phyloP scores from a whole-genome alignment of 768 basidiomycete genomes.

The Lactifluus pinguis region DNA sequence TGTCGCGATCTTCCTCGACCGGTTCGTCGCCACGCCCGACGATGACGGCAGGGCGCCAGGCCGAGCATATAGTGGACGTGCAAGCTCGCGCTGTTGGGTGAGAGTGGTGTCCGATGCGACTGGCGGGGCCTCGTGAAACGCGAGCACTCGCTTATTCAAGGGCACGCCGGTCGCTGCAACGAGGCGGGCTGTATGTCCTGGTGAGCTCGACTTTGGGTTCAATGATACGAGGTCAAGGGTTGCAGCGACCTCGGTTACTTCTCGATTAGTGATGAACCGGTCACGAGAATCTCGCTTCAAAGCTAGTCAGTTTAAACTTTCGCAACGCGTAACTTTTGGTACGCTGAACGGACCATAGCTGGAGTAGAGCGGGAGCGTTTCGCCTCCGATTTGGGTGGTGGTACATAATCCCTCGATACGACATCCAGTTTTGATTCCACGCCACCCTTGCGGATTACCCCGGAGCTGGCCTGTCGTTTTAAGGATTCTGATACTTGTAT shows the following conservation, averaged over 20 bases:
- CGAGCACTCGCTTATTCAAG: constrained; percentile 72
- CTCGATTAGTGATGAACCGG: constrained; percentile 61
- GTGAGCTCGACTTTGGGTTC: constrained; percentile 52
- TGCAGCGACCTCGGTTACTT: constrained; percentile 46
- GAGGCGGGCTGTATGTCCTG: constrained; percentile 70
- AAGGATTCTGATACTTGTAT: constrained; percentile 45
- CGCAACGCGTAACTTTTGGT: neutral
- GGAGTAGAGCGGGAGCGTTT: constrained; percentile 72
- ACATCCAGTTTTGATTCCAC: constrained; percentile 71
- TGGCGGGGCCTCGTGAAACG: constrained; percentile 83
- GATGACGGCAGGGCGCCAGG: constrained; percentile 56
- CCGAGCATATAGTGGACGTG: constrained; percentile 64
- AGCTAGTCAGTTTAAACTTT: constrained; percentile 6
- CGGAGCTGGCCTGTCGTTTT: constrained; percentile 52
- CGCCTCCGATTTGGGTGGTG: constrained; percentile 47
- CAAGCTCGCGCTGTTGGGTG: constrained; percentile 68
- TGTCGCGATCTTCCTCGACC: constrained; percentile 75
- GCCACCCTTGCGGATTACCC: constrained; percentile 70
- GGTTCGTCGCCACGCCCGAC: constrained; percentile 53
- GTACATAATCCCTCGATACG: constrained; percentile 67
- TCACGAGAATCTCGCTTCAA: constrained; percentile 45
- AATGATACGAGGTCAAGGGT: constrained; percentile 57
- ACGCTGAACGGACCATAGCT: constrained; percentile 30
- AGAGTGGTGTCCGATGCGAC: constrained; percentile 69
- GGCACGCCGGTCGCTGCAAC: constrained; percentile 69